A percentile compares a stretch with the other conserved stretches of the same genome.
These are phyloP conservation scores for Magnaporthiopsis incrustans DNA, from an alignment of 2,329 filamentous ascomycete species.

Conservation along the genomic window DNA sequence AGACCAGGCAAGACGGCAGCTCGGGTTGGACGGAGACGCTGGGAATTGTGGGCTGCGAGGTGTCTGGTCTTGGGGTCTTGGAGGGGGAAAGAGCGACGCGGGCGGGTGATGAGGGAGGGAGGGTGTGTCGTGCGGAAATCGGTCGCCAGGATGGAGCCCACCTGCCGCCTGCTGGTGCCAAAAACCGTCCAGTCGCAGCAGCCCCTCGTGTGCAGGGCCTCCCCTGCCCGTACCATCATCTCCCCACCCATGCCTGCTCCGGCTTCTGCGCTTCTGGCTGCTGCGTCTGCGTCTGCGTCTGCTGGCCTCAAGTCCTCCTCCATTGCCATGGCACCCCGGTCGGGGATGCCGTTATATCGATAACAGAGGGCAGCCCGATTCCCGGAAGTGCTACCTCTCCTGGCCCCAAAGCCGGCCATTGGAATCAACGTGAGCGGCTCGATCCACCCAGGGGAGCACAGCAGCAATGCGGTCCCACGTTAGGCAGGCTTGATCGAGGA, in stretches of 20 bases:
- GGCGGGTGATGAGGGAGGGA: neutral
- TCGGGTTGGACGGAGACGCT: constrained; percentile 2
- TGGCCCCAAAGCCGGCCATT: neutral
- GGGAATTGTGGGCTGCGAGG: constrained; percentile 2
- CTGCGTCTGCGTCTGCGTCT: neutral
- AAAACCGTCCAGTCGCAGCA: too few relatives aligned
- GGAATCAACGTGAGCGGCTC: neutral
- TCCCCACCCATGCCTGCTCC: neutral
- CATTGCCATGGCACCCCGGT: neutral
- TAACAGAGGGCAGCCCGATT: neutral
- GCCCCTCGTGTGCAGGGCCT: neutral
- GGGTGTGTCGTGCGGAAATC: neutral
- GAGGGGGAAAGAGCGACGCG: neutral
- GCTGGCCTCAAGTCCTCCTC: neutral
- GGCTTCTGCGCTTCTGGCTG: too few relatives aligned
- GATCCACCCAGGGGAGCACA: neutral
- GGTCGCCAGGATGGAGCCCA: neutral
- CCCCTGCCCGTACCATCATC: neutral
- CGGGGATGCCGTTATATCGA: neutral
- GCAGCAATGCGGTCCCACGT: neutral
- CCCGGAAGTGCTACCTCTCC: neutral
- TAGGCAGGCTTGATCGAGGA: neutral
- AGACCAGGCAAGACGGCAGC: neutral
- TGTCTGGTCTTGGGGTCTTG: neutral
- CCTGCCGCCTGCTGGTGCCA: neutral